Base-by-base conservation (phyloP, 306 rosid species). In the Cotoneaster glaucophyllus region DNA sequence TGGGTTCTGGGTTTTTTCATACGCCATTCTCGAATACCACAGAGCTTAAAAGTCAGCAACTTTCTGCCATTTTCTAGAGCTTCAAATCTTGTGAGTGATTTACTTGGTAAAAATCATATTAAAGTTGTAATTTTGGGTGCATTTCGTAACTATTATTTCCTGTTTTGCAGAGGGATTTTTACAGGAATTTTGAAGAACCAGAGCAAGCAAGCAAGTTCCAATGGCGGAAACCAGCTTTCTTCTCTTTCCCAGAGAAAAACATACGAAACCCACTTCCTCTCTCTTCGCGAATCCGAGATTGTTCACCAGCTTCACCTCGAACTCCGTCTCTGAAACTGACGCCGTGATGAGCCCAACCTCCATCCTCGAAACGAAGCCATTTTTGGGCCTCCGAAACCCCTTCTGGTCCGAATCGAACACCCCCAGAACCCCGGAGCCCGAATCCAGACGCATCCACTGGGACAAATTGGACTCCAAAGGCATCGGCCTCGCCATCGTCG, bases 401-500 rank as follows among this genome's bases (percentile, higher is more conserved):
- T 91, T 93, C 48, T 85, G 88, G 89, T 78, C 86, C 0, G 91
- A 87, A 80, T 39, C 87, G n/a, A 85, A 58, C 66, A 82, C 77
- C 52, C 87, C 87, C 64, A 81, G 80, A 86, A 75, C 85, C n/a
- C 82, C 83, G 25, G 78, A 77, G 39, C 64, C 62, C 5, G 96
- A 88, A 71, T 45, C 84, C 67, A 88, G 78, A 70, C 90, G 87
- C 74, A 48, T 15, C 84, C 63, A 28, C 54, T 89, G 90, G 93
- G 85, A 84, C 25, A 87, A 71, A 75, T 41, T 82, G 75, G 93
- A 87, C 18, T 70, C 94, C 5, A 86, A 84, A 78, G 90, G 88
- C 3, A 89, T 92, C 71, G 97, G 97, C 39, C 93, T 95, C 37
- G 98, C 84, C 57, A 84, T 95, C 26, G 90, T 95, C 37, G 98